Evolutionary conservation across 345 rosid species (phyloP).

Genomic region (Nephelium lappaceum): DNA sequence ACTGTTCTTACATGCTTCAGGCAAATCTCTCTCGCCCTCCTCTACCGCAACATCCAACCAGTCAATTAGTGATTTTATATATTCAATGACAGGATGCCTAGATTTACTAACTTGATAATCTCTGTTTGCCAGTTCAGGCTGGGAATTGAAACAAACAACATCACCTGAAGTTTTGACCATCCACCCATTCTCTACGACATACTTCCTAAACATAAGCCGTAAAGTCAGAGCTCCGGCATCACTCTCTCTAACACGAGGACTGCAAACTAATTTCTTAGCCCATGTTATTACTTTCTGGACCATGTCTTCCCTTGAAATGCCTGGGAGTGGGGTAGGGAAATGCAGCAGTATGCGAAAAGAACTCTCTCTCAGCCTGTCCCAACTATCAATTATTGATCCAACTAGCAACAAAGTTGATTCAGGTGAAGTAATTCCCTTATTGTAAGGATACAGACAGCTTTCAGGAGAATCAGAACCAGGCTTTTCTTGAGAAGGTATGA

Average conservation of each 20-base stretch:
- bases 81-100: slow-evolving; percentile 66
- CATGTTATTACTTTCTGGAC: slow-evolving; percentile 66
- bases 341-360: slow-evolving; percentile 84
- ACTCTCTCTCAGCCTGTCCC: slow-evolving; percentile 93
- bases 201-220: slow-evolving; percentile 85
- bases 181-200: slow-evolving; percentile 88
- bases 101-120: slow-evolving; percentile 30
- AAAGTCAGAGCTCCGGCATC: slow-evolving; percentile 90
- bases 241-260: slow-evolving; percentile 98
- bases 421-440: slow-evolving; percentile 64
- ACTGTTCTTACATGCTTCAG: slow-evolving; percentile 83
- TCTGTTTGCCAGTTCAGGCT: slow-evolving; percentile 35
- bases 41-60: slow-evolving; percentile 75
- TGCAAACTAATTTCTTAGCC: slow-evolving; percentile 87
- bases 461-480: slow-evolving; percentile 39
- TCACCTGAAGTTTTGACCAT: slow-evolving; percentile 58
- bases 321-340: slow-evolving; percentile 94
- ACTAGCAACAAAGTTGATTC: slow-evolving; percentile 75
- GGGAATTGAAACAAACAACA: slow-evolving; percentile 50
- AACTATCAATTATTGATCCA: slow-evolving; percentile 94
- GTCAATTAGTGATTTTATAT: slow-evolving; percentile 66
- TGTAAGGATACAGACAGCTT: slow-evolving; percentile 63
- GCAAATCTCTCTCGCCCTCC: slow-evolving; percentile 83
- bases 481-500: slow-evolving; percentile 50
- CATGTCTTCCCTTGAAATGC: slow-evolving; percentile 71